These are phyloP conservation scores for Pittosporum tobira DNA, from an alignment of 129 eudicot genomes.

Conservation along the genomic window DNA sequence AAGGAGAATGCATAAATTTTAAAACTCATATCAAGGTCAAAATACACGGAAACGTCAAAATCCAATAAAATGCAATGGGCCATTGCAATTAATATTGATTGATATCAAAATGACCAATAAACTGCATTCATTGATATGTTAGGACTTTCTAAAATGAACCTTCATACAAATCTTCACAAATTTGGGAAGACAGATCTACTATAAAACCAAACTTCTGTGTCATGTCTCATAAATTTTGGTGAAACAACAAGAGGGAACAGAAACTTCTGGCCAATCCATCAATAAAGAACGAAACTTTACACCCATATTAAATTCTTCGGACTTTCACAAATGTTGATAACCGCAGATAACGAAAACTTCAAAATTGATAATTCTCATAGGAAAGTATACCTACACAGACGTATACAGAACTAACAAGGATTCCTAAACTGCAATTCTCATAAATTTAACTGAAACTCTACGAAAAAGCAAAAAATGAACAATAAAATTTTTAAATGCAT, in stretches of 20 bases:
- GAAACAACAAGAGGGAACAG: neutral
- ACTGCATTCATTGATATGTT: neutral
- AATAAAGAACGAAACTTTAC: neutral
- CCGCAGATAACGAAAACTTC: neutral
- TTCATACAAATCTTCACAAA: neutral
- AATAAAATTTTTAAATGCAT: neutral
- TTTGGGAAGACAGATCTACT: slow-evolving; percentile 7
- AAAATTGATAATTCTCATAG: neutral
- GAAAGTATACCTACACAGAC: neutral
- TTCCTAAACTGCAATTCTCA: neutral
- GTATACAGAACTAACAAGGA: neutral
- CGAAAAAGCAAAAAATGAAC: neutral
- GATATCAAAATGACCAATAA: slow-evolving; percentile 2
- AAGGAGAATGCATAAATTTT: slow-evolving; percentile 5
- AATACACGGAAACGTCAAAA: neutral
- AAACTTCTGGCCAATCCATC: neutral
- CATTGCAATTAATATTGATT: slow-evolving; percentile 5
- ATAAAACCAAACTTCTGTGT: neutral
- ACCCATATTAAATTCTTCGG: slow-evolving; percentile 6
- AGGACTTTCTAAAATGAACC: neutral
- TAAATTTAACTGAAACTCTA: neutral
- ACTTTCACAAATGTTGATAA: neutral
- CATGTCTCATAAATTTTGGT: neutral
- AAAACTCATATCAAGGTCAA: slow-evolving; percentile 15
- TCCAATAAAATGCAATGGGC: neutral